phyloP scores from a whole-genome alignment of 352 stramenopile species.

The Phytophthora europaea region DNA sequence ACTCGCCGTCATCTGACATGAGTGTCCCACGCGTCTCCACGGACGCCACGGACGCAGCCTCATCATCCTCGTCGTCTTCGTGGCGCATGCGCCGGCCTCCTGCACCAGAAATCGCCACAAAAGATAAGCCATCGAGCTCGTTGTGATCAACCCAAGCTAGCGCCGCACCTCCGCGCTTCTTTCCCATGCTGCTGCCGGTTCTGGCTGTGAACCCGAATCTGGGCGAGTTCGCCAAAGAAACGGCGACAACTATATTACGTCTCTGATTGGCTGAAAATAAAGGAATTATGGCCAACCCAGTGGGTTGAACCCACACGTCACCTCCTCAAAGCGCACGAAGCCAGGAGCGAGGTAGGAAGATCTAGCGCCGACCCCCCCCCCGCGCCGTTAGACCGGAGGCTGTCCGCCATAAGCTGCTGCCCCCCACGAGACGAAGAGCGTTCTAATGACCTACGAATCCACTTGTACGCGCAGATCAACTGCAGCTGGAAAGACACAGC shows the following conservation, averaged over 20 bases:
- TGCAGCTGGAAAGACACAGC: conserved; percentile 13
- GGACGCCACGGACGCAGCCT: conserved; percentile 73
- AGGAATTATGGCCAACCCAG: background rate
- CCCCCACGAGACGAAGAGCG: background rate
- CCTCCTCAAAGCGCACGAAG: background rate
- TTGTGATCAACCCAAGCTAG: background rate
- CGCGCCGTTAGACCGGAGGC: background rate
- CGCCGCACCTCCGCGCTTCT: conserved; percentile 68
- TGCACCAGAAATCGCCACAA: conserved; percentile 17
- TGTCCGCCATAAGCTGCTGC: background rate
- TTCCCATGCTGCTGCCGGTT: conserved; percentile 54
- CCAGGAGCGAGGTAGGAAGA: conserved; percentile 27
- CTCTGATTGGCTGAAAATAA: background rate
- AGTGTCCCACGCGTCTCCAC: conserved; percentile 74
- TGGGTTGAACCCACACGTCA: no score
- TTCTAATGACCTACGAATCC: background rate
- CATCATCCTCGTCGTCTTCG: conserved; percentile 79
- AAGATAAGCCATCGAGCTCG: conserved; percentile 14
- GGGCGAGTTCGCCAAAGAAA: no score
- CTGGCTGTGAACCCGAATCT: background rate
- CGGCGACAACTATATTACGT: background rate
- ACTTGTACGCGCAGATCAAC: conserved; percentile 9
- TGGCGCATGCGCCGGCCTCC: conserved; percentile 69
- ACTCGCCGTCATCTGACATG: conserved; percentile 71
- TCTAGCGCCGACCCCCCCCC: background rate